Percentiles rank a stretch among this genome's conserved stretches.
Conservation (phyloP, 768 basidiomycete genomes). For the Lactifluus pinguis region DNA sequence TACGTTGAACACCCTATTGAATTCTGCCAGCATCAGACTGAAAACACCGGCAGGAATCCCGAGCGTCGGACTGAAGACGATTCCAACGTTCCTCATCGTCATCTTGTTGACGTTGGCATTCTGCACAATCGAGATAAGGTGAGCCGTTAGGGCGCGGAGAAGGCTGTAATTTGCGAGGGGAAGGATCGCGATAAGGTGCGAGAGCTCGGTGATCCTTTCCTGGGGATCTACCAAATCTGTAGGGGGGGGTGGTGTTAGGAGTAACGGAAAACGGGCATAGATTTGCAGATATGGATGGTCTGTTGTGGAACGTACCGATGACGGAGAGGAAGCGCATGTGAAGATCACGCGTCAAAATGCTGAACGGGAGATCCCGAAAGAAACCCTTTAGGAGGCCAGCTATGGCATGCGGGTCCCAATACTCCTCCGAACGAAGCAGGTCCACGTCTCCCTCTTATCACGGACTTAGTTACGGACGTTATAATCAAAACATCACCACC, state of each 20-base stretch:
- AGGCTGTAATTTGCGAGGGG: conserved; percentile 92
- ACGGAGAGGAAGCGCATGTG: conserved; percentile 88
- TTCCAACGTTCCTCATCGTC: conserved; percentile 97
- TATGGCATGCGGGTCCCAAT: conserved; percentile 97
- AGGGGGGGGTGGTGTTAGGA: conserved; percentile 8
- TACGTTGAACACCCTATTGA: conserved; percentile 89
- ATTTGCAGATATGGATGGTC: conserved; percentile 5
- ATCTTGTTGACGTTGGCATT: conserved; percentile 91
- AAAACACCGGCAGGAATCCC: conserved; percentile 98
- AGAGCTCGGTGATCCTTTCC: conserved; percentile 82
- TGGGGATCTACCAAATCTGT: conserved; percentile 82
- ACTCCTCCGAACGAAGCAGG: conserved; percentile 78
- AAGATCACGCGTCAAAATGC: conserved; percentile 85
- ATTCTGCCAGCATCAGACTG: conserved; percentile 88
- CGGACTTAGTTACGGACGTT: not conserved
- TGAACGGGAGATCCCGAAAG: conserved; percentile 87
- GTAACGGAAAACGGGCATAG: not conserved
- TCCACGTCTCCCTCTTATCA: conserved; percentile 90
- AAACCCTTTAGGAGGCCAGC: conserved; percentile 91
- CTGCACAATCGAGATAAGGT: conserved; percentile 90
- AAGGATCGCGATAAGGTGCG: conserved; percentile 74
- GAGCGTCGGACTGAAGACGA: conserved; percentile 95
- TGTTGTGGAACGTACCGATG: conserved; percentile 69
- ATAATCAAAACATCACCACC: not conserved
- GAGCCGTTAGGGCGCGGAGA: conserved; percentile 87